Conservation (phyloP, 257 asterid species). For the Prunella vulgaris region DNA sequence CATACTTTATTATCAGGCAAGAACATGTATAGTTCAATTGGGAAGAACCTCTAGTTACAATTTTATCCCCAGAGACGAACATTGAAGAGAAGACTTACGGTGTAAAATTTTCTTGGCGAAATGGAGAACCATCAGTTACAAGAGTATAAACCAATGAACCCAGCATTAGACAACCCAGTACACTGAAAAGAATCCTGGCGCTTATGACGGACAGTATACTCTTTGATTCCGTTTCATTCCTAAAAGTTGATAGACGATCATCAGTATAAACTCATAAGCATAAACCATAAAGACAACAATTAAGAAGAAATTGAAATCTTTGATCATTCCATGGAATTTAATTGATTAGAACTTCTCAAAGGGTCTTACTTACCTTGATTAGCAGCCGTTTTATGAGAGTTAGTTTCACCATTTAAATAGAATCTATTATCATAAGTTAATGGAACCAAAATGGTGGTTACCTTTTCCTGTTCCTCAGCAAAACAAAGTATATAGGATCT, state of each 20-base stretch:
- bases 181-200: conserved; percentile 53
- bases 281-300: background rate
- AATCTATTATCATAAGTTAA: too few relatives aligned
- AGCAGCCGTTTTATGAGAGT: too few relatives aligned
- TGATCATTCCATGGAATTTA: background rate
- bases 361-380: background rate
- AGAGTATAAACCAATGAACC: conserved; percentile 60
- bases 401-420: too few relatives aligned
- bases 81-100: conserved; percentile 49
- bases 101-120: conserved; percentile 52
- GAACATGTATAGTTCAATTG: too few relatives aligned
- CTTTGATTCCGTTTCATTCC: conserved; percentile 46
- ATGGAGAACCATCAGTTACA: conserved; percentile 73
- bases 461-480: conserved; percentile 49
- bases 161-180: conserved; percentile 72
- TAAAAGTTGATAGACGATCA: conserved; percentile 13
- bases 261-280: background rate
- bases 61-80: background rate
- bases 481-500: conserved; percentile 75
- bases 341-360: background rate
- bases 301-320: background rate
- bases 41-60: background rate
- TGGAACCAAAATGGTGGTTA: conserved; percentile 28
- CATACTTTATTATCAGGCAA: background rate
- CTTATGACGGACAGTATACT: conserved; percentile 40